Base-by-base conservation (phyloP, 768 basidiomycete genomes). In the Rhizopogon vesiculosus region DNA sequence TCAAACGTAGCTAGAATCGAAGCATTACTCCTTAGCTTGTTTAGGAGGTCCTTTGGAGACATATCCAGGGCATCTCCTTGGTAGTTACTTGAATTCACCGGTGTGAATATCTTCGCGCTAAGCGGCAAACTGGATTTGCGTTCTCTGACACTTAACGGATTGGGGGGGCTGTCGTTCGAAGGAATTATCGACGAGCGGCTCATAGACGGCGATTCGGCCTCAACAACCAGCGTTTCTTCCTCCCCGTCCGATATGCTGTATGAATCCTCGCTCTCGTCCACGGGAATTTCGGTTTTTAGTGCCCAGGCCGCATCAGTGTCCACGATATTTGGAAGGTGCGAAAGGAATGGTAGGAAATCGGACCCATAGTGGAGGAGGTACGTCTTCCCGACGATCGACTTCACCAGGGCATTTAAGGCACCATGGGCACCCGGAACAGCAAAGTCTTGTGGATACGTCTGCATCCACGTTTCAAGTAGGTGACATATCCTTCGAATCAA, bases 331-430 rank as follows among this genome's bases (percentile, higher is more conserved):
- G 86, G 77, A 9, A 91, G 74, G 48, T 79, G 74, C 60, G 91
- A 88, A 38, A 90, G 74, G 66, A 93, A 93, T 1, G 89, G 89
- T 9, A 91, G 77, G 61, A 93, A 83, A 62, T 91, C 87, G 13
- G 88, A 85, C 39, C 87, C 91, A 60, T 93, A 93, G 67, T 93
- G 91, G 13, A 91, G 76, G 19, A 92, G 82, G 64, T 92, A 85
- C 0, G 87, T 87, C 68, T 92, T 90, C 49, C 84, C 81, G 8
- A 87, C 76, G 60, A 92, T 86, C 0, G 87, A 90, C 62, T 86
- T 89, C 63, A 92, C 82, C 42, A 93, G 75, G 9, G 89, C 90
- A 39, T 75, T 77, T 28, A 93, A 76, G 2, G 90, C 89, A 18
- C 86, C 84, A 5, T 79, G 76, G 10, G 91, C 86, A 3, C 86